Evolutionary conservation across 2,329 filamentous ascomycete genomes (phyloP).

Genomic region (Colletotrichum destructivum): DNA sequence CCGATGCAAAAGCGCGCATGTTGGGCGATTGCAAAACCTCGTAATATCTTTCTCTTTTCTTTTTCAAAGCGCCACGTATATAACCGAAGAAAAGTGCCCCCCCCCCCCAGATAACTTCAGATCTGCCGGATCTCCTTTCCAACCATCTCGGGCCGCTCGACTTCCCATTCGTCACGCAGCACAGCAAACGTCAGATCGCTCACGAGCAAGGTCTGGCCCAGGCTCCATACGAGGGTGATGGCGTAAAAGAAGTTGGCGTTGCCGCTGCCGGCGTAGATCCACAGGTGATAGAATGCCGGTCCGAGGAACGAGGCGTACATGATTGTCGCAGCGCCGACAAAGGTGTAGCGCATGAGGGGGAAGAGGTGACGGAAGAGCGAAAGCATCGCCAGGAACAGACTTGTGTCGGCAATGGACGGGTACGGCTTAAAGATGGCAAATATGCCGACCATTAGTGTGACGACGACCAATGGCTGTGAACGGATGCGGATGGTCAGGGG

Average conservation of each 20-base stretch:
- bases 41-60: not conserved
- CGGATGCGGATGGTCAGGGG: conserved; percentile 88
- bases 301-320: conserved; percentile 91
- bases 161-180: conserved; percentile 93
- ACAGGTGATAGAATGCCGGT: conserved; percentile 95
- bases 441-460: conserved; percentile 88
- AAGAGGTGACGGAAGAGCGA: conserved; percentile 93
- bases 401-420: conserved; percentile 91
- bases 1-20: not conserved
- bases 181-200: conserved; percentile 92
- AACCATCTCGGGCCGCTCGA: conserved; percentile 89
- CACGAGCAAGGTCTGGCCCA: conserved; percentile 88
- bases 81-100: conserved; percentile 1
- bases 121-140: conserved; percentile 92
- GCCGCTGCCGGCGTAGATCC: conserved; percentile 97
- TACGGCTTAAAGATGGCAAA: conserved; percentile 98
- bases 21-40: not conserved
- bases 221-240: conserved; percentile 97
- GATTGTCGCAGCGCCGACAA: conserved; percentile 85
- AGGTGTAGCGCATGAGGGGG: conserved; percentile 92
- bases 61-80: conserved; percentile 22
- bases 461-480: conserved; percentile 87
- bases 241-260: conserved; percentile 99
- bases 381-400: conserved; percentile 86
- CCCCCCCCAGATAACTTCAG: conserved; percentile 56